Base-by-base conservation (phyloP, 2,329 filamentous ascomycete genomes). In the Trichoderma sp. region DNA sequence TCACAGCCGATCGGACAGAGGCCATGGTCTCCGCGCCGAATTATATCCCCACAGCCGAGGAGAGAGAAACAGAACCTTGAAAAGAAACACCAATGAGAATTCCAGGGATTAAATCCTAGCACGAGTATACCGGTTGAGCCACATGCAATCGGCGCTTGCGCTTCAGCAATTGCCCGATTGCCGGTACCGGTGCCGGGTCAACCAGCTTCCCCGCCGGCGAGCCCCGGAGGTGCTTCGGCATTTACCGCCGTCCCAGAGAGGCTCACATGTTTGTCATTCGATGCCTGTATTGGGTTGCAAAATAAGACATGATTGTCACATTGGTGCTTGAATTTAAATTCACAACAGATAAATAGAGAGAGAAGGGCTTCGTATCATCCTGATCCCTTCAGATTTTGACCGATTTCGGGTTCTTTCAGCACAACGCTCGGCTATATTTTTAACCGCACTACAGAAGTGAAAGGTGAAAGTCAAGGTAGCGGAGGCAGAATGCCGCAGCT, bases 1-100 rank as follows among this genome's bases (percentile, higher is more conserved):
- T 79, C 77, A 80, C 78, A 69, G 79, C 80, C 80, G 80, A 82
- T 81, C 80, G 78, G 71, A 79, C 68, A 75, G 81, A 66, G 59
- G 77, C 75, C 75, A 76, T 76, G 31, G 72, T 62, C 62, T 66
- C 62, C 60, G 71, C 29, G 71, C 71, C 71, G 45, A 56, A 56
- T 74, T 56, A 12, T 75, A 62, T 68, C 56, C 73, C 64, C 73
- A 64, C 73, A 35, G 60, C 74, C 74, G 74, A 75, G 67, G 74
- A 29, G n/a, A 56, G 45, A 41, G 16, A 21, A 64, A 6, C 6
- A 56, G 50, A 56, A 29, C 29, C 29, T 29, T 29, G 29, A 29
- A 45, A 45, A 71, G 53, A 62, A 35, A 71, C 67, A 45, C 67
- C 67, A 74, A 68, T 67, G 35, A 27, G 64, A 41, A 21, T 63